A percentile compares a stretch with the other conserved stretches of the same genome.
phyloP scores from a whole-genome alignment of 2,329 filamentous ascomycete genomes.

The Graphilbum fragrans region DNA sequence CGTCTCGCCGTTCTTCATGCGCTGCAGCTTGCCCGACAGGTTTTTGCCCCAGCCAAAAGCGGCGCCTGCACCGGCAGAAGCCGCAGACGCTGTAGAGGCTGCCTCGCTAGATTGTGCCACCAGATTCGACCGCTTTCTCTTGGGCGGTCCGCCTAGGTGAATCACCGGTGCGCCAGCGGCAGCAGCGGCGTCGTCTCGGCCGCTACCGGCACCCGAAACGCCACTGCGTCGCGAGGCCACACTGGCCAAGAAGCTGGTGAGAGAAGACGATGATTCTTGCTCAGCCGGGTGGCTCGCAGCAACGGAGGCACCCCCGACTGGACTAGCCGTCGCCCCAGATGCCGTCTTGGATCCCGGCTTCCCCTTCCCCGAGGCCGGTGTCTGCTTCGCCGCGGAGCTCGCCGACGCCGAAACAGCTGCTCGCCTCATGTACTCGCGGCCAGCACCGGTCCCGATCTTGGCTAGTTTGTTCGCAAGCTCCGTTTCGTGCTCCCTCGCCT shows the following conservation, averaged over 20 bases:
- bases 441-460: conserved; percentile 50
- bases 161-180: conserved; percentile 28
- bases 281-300: background rate
- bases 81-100: conserved; percentile 10
- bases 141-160: conserved; percentile 41
- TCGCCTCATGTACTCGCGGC: conserved; percentile 56
- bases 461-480: conserved; percentile 59
- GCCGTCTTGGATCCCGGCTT: no score
- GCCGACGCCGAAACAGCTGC: conserved; percentile 4
- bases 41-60: conserved; percentile 44
- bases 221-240: conserved; percentile 4
- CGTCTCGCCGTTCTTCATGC: conserved; percentile 50
- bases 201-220: conserved; percentile 1
- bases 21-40: conserved; percentile 41
- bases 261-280: conserved; percentile 3
- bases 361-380: no score
- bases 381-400: background rate
- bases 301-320: background rate
- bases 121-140: conserved; percentile 43
- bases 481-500: conserved; percentile 57
- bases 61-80: conserved; percentile 6
- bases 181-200: conserved; percentile 26
- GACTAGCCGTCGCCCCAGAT: background rate
- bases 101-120: conserved; percentile 12
- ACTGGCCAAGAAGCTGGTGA: conserved; percentile 8